Conservation (phyloP, 306 rosid species). For the Corylus avellana region DNA sequence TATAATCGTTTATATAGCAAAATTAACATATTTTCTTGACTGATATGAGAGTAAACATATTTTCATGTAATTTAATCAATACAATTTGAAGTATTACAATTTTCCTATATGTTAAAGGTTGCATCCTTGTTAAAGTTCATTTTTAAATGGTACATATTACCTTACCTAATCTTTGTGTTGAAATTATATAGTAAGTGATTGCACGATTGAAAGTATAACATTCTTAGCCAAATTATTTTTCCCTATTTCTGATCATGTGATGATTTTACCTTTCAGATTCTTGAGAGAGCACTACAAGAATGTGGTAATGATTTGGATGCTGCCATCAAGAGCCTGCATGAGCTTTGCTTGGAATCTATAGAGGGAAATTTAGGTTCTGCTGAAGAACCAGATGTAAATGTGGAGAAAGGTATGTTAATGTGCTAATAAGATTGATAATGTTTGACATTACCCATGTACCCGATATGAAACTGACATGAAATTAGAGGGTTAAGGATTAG, state of each 20-base stretch:
- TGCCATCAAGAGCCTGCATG: conserved; percentile 71
- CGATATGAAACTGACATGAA: too few relatives aligned
- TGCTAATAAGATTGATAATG: too few relatives aligned
- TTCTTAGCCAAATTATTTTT: background rate
- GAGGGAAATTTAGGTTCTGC: conserved; percentile 37
- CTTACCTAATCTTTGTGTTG: background rate
- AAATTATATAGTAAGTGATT: background rate
- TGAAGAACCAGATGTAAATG: conserved; percentile 35
- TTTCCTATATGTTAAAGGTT: background rate
- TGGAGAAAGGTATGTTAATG: conserved; percentile 44
- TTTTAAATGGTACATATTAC: background rate
- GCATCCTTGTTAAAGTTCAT: background rate
- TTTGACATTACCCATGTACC: too few relatives aligned
- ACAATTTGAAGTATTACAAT: background rate
- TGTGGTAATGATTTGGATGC: conserved; percentile 82
- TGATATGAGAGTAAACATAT: too few relatives aligned
- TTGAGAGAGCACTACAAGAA: conserved; percentile 78
- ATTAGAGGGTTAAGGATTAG: too few relatives aligned
- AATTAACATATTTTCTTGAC: too few relatives aligned
- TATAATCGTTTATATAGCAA: too few relatives aligned
- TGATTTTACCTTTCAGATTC: conserved; percentile 55
- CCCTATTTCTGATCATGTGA: background rate
- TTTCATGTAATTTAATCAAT: too few relatives aligned
- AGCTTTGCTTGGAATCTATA: conserved; percentile 59
- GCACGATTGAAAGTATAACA: background rate